Percentiles rank a stretch among this genome's conserved stretches.
Evolutionary conservation across 805 yeast genomes (phyloP).

Genomic region (Phaffomyces opuntiae): DNA sequence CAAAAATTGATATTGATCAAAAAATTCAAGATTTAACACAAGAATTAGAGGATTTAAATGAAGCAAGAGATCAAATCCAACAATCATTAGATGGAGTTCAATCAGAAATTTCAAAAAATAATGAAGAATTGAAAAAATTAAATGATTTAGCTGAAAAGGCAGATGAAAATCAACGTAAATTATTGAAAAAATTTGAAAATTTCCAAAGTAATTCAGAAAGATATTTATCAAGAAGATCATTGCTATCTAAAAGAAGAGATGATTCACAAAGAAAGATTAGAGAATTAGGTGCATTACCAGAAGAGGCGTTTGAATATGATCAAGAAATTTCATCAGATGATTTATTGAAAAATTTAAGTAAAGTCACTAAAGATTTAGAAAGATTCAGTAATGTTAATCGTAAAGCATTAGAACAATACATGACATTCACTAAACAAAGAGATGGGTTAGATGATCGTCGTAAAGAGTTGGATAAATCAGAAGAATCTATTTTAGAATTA

Average conservation of each 20-base stretch:
- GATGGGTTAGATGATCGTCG: constrained; percentile 60
- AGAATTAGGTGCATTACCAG: constrained; percentile 85
- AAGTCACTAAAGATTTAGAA: constrained; percentile 49
- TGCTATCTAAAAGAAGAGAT: constrained; percentile 54
- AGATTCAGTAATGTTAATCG: constrained; percentile 75
- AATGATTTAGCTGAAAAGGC: constrained; percentile 39
- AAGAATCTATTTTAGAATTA: constrained; percentile 63
- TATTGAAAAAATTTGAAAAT: constrained; percentile 50
- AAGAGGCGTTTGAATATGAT: constrained; percentile 60
- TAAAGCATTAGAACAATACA: constrained; percentile 81
- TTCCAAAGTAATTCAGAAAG: constrained; percentile 61
- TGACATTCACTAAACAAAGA: constrained; percentile 64
- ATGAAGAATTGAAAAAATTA: constrained; percentile 24
- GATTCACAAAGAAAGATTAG: constrained; percentile 68
- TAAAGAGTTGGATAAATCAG: constrained; percentile 62
- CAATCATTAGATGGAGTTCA: constrained; percentile 23
- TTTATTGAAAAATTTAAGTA: constrained; percentile 45
- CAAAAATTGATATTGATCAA: constrained; percentile 11
- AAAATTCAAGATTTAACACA: constrained; percentile 14
- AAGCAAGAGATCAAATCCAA: constrained; percentile 24
- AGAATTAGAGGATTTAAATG: constrained; percentile 23
- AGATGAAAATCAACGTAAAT: constrained; percentile 48
- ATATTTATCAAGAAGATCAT: constrained; percentile 51
- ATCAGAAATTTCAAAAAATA: constrained; percentile 12
- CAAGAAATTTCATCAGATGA: constrained; percentile 41